Conservation (phyloP, 257 asterid genomes). For the Asclepias syriaca region DNA sequence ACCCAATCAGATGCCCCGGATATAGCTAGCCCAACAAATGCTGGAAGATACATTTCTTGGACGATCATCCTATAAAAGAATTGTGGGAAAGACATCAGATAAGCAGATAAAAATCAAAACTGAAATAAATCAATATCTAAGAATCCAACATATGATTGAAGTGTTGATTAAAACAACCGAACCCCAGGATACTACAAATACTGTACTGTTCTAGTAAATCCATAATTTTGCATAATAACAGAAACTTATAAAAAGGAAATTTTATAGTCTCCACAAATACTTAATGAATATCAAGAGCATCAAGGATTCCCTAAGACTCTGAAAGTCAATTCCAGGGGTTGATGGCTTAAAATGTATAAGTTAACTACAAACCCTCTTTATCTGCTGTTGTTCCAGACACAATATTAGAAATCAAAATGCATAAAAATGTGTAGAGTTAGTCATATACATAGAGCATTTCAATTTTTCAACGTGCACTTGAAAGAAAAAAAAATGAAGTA, state of each 20-base stretch:
- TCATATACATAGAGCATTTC: neutral
- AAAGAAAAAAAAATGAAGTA: conserved; percentile 5
- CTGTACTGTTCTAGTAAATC: neutral
- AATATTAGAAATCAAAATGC: neutral
- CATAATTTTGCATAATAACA: neutral
- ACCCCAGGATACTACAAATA: neutral
- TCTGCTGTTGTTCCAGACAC: neutral
- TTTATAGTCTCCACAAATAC: neutral
- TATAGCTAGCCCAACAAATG: conserved; percentile 78
- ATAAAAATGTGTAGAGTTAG: neutral
- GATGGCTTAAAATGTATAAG: neutral
- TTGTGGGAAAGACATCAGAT: neutral
- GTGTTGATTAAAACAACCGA: too few species aligned
- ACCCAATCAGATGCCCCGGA: conserved; percentile 98
- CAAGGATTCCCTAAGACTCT: neutral
- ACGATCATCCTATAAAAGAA: conserved; percentile 77
- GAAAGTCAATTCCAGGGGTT: neutral
- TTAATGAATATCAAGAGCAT: neutral
- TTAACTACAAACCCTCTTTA: neutral
- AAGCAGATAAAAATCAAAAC: neutral
- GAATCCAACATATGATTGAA: neutral
- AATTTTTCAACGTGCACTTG: too few species aligned
- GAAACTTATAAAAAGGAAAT: neutral
- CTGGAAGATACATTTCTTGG: conserved; percentile 75
- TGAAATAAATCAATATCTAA: neutral